phyloP scores from a whole-genome alignment of 306 rosid species.

The Calophaca sinica region DNA sequence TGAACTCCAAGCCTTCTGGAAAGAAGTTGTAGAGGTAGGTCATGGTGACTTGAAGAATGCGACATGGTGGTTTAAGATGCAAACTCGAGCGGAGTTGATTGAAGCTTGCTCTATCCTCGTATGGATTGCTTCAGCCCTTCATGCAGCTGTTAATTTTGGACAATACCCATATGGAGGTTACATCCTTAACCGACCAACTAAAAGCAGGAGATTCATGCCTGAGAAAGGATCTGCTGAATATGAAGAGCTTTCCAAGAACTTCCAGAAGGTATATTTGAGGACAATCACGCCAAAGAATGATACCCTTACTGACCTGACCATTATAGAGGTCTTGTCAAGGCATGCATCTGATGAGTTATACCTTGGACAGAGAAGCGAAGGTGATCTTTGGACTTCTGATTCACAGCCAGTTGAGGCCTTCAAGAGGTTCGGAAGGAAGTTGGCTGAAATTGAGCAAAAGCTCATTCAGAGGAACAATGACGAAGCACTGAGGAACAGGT shows the following conservation, averaged over 20 bases:
- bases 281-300: constrained; percentile 66
- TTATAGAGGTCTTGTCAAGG: constrained; percentile 70
- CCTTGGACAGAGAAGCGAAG: constrained; percentile 58
- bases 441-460: constrained; percentile 43
- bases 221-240: constrained; percentile 63
- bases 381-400: constrained; percentile 47
- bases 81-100: constrained; percentile 52
- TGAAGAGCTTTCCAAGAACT: constrained; percentile 55
- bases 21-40: constrained; percentile 59
- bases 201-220: constrained; percentile 66
- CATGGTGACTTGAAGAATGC: constrained; percentile 67
- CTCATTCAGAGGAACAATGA: constrained; percentile 45
- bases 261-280: constrained; percentile 54
- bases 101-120: constrained; percentile 56
- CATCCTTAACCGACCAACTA: constrained; percentile 71
- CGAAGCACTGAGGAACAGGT: constrained; percentile 53
- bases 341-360: constrained; percentile 68
- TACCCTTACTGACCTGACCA: constrained; percentile 57
- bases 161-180: constrained; percentile 78
- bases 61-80: constrained; percentile 68
- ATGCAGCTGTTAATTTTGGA: constrained; percentile 75
- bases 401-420: constrained; percentile 25
- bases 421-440: constrained; percentile 45
- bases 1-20: constrained; percentile 78
- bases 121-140: constrained; percentile 78